Percentiles rank a stretch among this genome's conserved stretches.
Conservation (phyloP, 208 protist genomes). For the Crithidia sp. region DNA sequence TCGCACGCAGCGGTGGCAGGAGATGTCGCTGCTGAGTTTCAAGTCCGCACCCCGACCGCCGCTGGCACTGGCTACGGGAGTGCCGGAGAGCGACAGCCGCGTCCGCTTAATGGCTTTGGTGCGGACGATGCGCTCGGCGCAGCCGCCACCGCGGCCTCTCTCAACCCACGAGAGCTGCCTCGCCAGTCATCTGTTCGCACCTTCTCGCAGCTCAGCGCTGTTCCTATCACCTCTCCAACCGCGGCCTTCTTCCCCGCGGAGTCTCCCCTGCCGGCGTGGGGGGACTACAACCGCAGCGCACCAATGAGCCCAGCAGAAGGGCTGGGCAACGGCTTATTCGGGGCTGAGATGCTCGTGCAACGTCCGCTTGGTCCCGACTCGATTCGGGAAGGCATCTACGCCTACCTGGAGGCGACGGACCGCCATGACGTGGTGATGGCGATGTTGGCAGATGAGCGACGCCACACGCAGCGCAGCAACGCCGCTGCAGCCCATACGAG, state of each 20-base stretch:
- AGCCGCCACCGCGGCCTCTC: too few relatives aligned
- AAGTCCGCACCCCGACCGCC: too few relatives aligned
- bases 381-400: conserved; percentile 43
- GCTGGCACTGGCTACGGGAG: too few relatives aligned
- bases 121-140: too few relatives aligned
- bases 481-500: not conserved
- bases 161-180: not conserved
- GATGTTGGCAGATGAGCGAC: conserved; percentile 45
- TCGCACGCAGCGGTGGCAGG: not conserved
- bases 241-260: conserved; percentile 2
- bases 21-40: too few relatives aligned
- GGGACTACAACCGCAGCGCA: conserved; percentile 8
- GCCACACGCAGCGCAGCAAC: conserved; percentile 12
- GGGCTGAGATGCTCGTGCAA: conserved; percentile 16
- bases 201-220: conserved; percentile 22
- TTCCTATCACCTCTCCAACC: conserved; percentile 2
- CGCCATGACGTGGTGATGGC: conserved; percentile 58
- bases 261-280: not conserved
- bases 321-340: not conserved
- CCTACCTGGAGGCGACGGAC: conserved; percentile 51
- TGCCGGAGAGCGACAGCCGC: too few relatives aligned
- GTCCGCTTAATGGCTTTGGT: too few relatives aligned
- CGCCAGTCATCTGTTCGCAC: conserved; percentile 18
- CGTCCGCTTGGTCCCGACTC: conserved; percentile 27
- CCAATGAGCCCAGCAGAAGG: conserved; percentile 3